A percentile compares a stretch with the other conserved stretches of the same genome.
These are phyloP conservation scores for Aureoboletus auriporus DNA, from an alignment of 768 basidiomycete genomes.

Conservation along the genomic window DNA sequence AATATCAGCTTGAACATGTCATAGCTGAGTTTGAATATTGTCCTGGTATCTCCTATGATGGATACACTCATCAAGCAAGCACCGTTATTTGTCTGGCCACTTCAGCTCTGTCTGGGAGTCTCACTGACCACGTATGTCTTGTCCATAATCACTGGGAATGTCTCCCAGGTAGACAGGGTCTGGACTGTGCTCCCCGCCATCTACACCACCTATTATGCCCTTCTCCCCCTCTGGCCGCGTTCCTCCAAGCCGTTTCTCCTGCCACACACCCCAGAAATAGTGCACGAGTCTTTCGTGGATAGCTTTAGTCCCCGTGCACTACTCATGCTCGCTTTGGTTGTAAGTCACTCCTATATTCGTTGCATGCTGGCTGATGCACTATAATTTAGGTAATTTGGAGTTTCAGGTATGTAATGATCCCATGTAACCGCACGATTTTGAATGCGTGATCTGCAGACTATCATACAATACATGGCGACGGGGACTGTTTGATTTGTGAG, in stretches of 20 bases:
- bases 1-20: constrained; percentile 3
- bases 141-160: constrained; percentile 70
- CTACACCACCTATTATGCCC: constrained; percentile 78
- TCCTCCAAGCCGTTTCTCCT: constrained; percentile 34
- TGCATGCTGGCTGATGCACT: not conserved
- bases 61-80: constrained; percentile 13
- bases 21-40: not conserved
- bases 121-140: constrained; percentile 50
- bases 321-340: constrained; percentile 68
- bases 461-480: constrained; percentile 82
- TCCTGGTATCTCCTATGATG: constrained; percentile 3
- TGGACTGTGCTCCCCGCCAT: constrained; percentile 79
- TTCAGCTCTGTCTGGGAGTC: constrained; percentile 51
- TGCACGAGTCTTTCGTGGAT: constrained; percentile 28
- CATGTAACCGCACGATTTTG: constrained; percentile 17
- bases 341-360: constrained; percentile 28
- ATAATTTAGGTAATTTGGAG: constrained; percentile 48
- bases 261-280: constrained; percentile 54
- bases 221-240: constrained; percentile 59
- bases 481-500: constrained; percentile 73
- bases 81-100: constrained; percentile 54
- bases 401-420: constrained; percentile 40
- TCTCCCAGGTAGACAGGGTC: constrained; percentile 83
- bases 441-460: constrained; percentile 39
- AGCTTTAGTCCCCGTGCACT: constrained; percentile 68